A percentile compares a stretch with the other conserved stretches of the same genome.
phyloP scores from a whole-genome alignment of 805 yeast species.

The Saccharomycopsis microspora region DNA sequence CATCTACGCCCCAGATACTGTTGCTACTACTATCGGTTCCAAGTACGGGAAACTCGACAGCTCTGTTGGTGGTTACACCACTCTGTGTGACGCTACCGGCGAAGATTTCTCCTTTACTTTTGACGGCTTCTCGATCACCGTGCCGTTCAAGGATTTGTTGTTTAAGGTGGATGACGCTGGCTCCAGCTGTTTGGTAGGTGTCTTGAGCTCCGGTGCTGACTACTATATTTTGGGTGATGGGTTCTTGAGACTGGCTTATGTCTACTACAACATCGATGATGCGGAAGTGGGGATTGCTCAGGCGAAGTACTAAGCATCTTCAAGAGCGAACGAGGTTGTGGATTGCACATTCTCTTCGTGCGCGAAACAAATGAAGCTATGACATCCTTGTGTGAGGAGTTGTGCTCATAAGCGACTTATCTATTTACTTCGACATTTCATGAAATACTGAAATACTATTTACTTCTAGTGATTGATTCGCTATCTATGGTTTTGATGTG shows the following conservation, averaged over 20 bases:
- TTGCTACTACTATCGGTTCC: conserved; percentile 18
- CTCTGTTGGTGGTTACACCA: conserved; percentile 11
- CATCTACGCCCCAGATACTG: conserved; percentile 32
- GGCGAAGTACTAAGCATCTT: conserved; percentile 18
- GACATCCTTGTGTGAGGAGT: too few species aligned
- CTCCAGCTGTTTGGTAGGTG: conserved; percentile 10
- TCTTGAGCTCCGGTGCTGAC: conserved; percentile 8
- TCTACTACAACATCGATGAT: conserved; percentile 53
- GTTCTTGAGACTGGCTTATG: conserved; percentile 46
- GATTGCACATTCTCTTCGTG: too few species aligned
- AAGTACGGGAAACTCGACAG: conserved; percentile 24
- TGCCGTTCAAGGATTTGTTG: conserved; percentile 32
- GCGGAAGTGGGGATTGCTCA: conserved; percentile 46
- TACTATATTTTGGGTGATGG: conserved; percentile 40
- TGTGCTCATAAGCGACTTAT: too few species aligned
- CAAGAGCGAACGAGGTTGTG: too few species aligned
- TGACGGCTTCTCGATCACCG: conserved; percentile 42
- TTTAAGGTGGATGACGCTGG: not conserved
- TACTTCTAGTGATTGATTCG: too few species aligned
- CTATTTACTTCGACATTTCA: too few species aligned
- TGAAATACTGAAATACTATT: too few species aligned
- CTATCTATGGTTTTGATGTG: too few species aligned
- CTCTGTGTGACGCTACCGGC: conserved; percentile 6
- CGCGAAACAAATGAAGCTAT: too few species aligned
- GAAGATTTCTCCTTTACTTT: conserved; percentile 25